Base-by-base conservation (phyloP, 257 asterid genomes). In the Solanum lycopersicoides region DNA sequence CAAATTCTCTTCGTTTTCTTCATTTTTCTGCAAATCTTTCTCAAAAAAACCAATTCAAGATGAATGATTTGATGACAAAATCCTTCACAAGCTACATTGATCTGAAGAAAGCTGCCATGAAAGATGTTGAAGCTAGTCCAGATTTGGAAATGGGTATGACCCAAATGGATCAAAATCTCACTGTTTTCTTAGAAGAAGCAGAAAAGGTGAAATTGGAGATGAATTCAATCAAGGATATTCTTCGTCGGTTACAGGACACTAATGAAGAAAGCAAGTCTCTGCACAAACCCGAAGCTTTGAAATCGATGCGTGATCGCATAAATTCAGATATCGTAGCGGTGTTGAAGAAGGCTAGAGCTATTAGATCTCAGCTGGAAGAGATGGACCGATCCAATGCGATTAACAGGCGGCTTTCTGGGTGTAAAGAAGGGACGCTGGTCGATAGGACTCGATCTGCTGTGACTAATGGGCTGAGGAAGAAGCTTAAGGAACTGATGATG, bases 1-100 rank as follows among this genome's bases (percentile, higher is more conserved):
- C 42, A 73, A 72, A 50, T 50, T 23, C 42, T 21, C 20, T 68
- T 8, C 13, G 34, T n/a, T 68, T 66, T 9, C 72, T 72, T 69
- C n/a, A 25, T 21, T 28, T 66, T 47, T 28, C 18, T 25, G 63
- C 59, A 56, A 18, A 32, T 56, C 25, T 63, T 32, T 63, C 71
- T 60, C 1, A 12, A n/a, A 21, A 9, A 56, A 45, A 9, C 1
- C 32, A 32, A 53, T 50, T 79, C 44, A 94, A 92, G 87, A 96
- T 96, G 99, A 95, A 96, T 87, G 98, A 95, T 89, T 84, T 96
- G 84, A 95, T 96, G 98, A 96, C 98, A 28, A 96, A 96, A 87
- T 96, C 98, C 21, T 95, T 96, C 96, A 92, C 96, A 16, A 96
- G 94, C 95, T 96, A 96, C n/a, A 94, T 94, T 5, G 98, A 96